phyloP scores from a whole-genome alignment of 345 rosid genomes.

The Sisymbrium irio region DNA sequence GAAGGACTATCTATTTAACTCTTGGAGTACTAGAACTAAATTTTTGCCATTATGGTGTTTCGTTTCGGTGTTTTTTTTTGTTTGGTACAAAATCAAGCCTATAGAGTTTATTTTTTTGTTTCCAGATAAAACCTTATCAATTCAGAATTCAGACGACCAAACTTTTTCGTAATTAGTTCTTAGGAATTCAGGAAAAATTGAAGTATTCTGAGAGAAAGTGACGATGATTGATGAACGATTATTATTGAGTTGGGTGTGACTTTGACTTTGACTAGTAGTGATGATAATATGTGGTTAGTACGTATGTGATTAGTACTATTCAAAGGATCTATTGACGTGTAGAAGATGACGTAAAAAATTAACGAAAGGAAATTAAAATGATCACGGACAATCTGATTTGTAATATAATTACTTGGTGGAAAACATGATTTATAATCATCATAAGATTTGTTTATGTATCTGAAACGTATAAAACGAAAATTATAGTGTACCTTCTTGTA shows the following conservation, averaged over 20 bases:
- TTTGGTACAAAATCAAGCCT: too few relatives aligned
- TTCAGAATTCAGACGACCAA: background rate
- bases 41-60: background rate
- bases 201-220: too few relatives aligned
- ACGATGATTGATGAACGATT: too few relatives aligned
- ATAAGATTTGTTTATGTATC: background rate
- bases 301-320: background rate
- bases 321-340: background rate
- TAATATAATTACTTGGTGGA: background rate
- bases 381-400: background rate
- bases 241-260: background rate
- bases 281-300: background rate
- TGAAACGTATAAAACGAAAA: too few relatives aligned
- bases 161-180: too few relatives aligned
- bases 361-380: background rate
- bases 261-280: constrained; percentile 1
- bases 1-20: constrained; percentile 18
- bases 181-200: too few relatives aligned
- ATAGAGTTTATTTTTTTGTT: too few relatives aligned
- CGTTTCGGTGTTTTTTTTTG: too few relatives aligned
- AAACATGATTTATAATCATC: background rate
- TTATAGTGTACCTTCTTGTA: too few relatives aligned
- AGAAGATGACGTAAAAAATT: background rate
- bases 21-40: background rate
- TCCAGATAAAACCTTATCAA: background rate